phyloP scores from a whole-genome alignment of 2,329 filamentous ascomycete species.

The Penicillium sumatraense region DNA sequence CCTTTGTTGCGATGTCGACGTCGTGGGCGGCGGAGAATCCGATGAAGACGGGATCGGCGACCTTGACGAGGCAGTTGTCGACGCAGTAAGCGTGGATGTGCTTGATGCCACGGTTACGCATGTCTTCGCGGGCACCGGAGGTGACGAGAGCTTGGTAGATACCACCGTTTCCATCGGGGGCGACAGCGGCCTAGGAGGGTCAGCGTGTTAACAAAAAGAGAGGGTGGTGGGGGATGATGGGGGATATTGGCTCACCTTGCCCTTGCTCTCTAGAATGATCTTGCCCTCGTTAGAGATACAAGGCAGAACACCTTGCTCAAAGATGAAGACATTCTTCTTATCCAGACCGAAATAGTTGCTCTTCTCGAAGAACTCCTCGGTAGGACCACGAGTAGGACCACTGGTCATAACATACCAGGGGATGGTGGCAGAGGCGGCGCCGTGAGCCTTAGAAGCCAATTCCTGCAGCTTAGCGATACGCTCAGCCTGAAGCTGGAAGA shows the following conservation, averaged over 20 bases:
- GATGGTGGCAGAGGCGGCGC: slow-evolving; percentile 66
- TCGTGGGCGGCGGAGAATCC: slow-evolving; percentile 87
- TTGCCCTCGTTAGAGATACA: slow-evolving; percentile 98
- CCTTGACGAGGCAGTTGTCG: slow-evolving; percentile 98
- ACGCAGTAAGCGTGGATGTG: slow-evolving; percentile 98
- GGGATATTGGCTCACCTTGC: slow-evolving; percentile 59
- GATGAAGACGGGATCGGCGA: slow-evolving; percentile 95
- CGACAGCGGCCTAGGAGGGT: slow-evolving; percentile 72
- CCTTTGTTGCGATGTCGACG: slow-evolving; percentile 97
- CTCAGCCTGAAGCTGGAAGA: slow-evolving; percentile 98
- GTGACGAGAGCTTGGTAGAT: slow-evolving; percentile 90
- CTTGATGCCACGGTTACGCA: slow-evolving; percentile 85
- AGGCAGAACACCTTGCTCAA: slow-evolving; percentile 94
- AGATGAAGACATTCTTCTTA: slow-evolving; percentile 85
- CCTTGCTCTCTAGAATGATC: slow-evolving; percentile 90
- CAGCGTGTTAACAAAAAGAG: not conserved
- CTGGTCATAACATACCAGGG: slow-evolving; percentile 99
- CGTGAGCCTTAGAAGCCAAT: slow-evolving; percentile 73
- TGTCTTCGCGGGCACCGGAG: slow-evolving; percentile 80
- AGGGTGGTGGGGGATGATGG: slow-evolving; percentile 2
- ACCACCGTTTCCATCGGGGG: slow-evolving; percentile 95
- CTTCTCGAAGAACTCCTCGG: slow-evolving; percentile 90
- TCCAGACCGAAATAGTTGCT: slow-evolving; percentile 89
- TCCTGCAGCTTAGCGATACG: slow-evolving; percentile 84
- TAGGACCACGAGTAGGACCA: slow-evolving; percentile 86